phyloP scores from a whole-genome alignment of 1,139 yeast genomes.

The Geotrichum reessii region DNA sequence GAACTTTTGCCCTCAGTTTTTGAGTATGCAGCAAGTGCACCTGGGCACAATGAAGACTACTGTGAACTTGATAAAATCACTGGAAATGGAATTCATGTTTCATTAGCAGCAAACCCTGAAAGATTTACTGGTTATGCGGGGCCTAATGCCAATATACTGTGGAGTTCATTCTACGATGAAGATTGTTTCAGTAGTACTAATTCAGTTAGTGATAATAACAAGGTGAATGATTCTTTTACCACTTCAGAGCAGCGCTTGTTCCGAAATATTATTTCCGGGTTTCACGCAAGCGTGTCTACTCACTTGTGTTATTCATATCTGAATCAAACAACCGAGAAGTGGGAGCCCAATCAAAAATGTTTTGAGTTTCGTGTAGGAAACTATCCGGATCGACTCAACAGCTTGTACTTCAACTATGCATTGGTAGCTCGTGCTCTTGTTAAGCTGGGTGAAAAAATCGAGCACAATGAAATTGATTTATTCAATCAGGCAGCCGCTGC shows the following conservation, averaged over 20 bases:
- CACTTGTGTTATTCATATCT: conserved; percentile 83
- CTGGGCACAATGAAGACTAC: conserved; percentile 40
- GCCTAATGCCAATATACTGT: conserved; percentile 79
- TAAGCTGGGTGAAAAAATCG: conserved; percentile 40
- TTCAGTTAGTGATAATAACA: conserved; percentile 50
- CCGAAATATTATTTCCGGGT: conserved; percentile 78
- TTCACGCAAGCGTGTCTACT: conserved; percentile 93
- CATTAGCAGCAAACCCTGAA: conserved; percentile 83
- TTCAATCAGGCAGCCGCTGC: background rate
- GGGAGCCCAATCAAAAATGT: conserved; percentile 74
- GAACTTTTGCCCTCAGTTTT: conserved; percentile 46
- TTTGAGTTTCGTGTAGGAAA: conserved; percentile 88
- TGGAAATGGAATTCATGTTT: conserved; percentile 66
- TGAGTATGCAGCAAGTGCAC: background rate
- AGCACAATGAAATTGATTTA: background rate
- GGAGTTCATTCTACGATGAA: conserved; percentile 79
- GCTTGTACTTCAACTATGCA: conserved; percentile 87
- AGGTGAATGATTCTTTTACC: conserved; percentile 34
- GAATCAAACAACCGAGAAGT: conserved; percentile 63
- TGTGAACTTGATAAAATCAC: conserved; percentile 52
- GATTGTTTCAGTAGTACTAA: conserved; percentile 27
- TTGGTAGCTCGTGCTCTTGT: conserved; percentile 76
- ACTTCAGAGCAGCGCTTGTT: conserved; percentile 63
- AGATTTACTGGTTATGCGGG: conserved; percentile 96
- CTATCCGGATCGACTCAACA: conserved; percentile 79